phyloP scores from a whole-genome alignment of 352 stramenopile genomes.

The Pythium scleroteichum region DNA sequence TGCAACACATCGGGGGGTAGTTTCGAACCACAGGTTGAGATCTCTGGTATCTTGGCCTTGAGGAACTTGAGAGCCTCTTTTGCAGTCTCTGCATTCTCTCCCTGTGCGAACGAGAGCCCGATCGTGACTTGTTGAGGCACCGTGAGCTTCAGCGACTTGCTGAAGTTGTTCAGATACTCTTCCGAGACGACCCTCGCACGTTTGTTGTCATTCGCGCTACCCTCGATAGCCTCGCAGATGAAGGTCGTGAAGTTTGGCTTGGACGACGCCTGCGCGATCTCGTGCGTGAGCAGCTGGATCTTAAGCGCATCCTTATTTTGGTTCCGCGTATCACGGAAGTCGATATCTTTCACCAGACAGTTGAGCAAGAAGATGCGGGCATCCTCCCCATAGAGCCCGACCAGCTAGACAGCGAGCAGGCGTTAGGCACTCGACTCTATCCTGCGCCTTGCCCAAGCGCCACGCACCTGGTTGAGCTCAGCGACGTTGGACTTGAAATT shows the following conservation, averaged over 20 bases:
- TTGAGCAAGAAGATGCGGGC: slow-evolving; percentile 90
- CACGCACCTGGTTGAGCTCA: slow-evolving; percentile 89
- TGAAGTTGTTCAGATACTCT: slow-evolving; percentile 80
- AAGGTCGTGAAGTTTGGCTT: slow-evolving; percentile 91
- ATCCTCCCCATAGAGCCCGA: slow-evolving; percentile 91
- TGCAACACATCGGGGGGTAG: slow-evolving; percentile 84
- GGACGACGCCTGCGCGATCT: slow-evolving; percentile 87
- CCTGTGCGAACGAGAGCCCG: slow-evolving; percentile 78
- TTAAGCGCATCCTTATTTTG: slow-evolving; percentile 88
- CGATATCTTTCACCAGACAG: slow-evolving; percentile 90
- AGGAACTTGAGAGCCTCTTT: slow-evolving; percentile 75
- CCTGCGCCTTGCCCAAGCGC: not conserved
- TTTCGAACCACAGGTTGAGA: slow-evolving; percentile 79
- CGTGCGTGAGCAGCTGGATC: slow-evolving; percentile 88
- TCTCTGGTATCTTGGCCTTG: slow-evolving; percentile 81
- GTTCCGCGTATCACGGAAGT: slow-evolving; percentile 84
- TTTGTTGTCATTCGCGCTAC: slow-evolving; percentile 44
- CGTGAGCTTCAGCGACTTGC: slow-evolving; percentile 81
- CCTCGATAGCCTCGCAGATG: slow-evolving; percentile 85
- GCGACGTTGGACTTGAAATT: slow-evolving; percentile 93
- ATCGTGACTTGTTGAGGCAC: slow-evolving; percentile 86
- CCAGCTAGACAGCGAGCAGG: slow-evolving; percentile 47
- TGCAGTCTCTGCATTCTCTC: slow-evolving; percentile 57
- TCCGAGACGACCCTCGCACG: slow-evolving; percentile 58
- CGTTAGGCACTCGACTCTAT: not conserved